Evolutionary conservation across 805 yeast genomes (phyloP).

Genomic region (Wickerhamomyces sydowiorum): DNA sequence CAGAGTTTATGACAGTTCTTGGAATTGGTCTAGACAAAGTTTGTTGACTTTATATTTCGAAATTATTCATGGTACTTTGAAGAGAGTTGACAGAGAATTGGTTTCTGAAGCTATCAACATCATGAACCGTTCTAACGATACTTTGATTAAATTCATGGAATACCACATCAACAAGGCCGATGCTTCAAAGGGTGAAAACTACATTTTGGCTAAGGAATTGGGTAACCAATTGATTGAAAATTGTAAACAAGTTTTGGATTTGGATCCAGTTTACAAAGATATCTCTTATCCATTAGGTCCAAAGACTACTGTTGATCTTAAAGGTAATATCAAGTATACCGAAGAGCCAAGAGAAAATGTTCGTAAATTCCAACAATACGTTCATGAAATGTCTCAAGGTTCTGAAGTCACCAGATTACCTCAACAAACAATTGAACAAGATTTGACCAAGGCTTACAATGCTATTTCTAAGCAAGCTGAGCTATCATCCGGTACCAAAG

Average conservation of each 20-base stretch:
- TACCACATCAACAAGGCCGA: constrained; percentile 63
- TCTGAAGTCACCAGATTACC: constrained; percentile 68
- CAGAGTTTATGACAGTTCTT: constrained; percentile 92
- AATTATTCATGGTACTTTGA: constrained; percentile 89
- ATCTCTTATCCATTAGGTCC: constrained; percentile 95
- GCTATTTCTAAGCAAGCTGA: constrained; percentile 72
- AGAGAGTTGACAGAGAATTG: constrained; percentile 90
- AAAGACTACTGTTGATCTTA: constrained; percentile 77
- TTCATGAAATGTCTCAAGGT: constrained; percentile 94
- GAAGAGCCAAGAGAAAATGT: constrained; percentile 88
- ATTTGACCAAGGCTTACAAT: constrained; percentile 74
- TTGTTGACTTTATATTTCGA: constrained; percentile 90
- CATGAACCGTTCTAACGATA: constrained; percentile 95
- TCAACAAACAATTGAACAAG: constrained; percentile 80
- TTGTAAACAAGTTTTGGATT: constrained; percentile 78
- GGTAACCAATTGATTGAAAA: constrained; percentile 94
- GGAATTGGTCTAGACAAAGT: constrained; percentile 99
- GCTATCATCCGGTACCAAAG: constrained; percentile 53
- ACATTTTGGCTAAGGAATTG: constrained; percentile 79
- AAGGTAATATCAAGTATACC: constrained; percentile 79
- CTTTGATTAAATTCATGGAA: constrained; percentile 94
- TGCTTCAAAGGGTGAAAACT: constrained; percentile 81
- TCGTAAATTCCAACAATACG: constrained; percentile 93
- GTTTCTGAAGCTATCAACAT: constrained; percentile 94
- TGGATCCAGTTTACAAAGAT: constrained; percentile 92